Conservation (phyloP, 2,329 filamentous ascomycete genomes). For the Colletotrichum musicola region DNA sequence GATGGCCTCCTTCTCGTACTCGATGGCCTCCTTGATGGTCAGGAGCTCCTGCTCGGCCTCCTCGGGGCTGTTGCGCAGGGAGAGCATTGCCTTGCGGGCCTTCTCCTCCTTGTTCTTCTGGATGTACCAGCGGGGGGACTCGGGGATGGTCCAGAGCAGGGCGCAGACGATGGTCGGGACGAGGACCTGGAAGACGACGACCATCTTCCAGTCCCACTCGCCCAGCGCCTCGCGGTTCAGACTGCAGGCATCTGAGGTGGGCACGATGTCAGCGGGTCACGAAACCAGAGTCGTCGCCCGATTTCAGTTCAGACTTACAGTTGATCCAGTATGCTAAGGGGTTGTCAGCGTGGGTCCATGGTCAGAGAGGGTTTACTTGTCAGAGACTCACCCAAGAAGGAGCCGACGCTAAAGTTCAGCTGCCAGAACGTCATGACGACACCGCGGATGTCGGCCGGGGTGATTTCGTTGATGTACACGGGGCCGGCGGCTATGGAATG, state of each 20-base stretch:
- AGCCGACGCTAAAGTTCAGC: slow-evolving; percentile 74
- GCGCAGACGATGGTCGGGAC: slow-evolving; percentile 72
- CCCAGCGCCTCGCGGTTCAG: slow-evolving; percentile 68
- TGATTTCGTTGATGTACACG: slow-evolving; percentile 78
- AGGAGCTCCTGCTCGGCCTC: slow-evolving; percentile 76
- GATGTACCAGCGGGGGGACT: slow-evolving; percentile 77
- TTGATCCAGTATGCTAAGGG: slow-evolving; percentile 61
- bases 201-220: slow-evolving; percentile 80
- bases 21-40: slow-evolving; percentile 74
- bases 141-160: slow-evolving; percentile 74
- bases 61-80: slow-evolving; percentile 73
- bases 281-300: no score
- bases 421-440: slow-evolving; percentile 79
- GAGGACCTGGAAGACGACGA: slow-evolving; percentile 78
- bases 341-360: background rate
- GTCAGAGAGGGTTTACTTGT: slow-evolving; percentile 48
- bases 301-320: slow-evolving; percentile 45
- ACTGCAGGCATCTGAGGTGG: slow-evolving; percentile 59
- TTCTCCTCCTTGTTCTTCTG: slow-evolving; percentile 70
- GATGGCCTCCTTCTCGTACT: slow-evolving; percentile 78
- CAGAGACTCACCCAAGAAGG: slow-evolving; percentile 71
- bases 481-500: slow-evolving; percentile 68
- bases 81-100: slow-evolving; percentile 66
- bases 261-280: background rate
- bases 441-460: slow-evolving; percentile 73